Conservation (phyloP, 345 rosid species). For the Physaria fendleri region DNA sequence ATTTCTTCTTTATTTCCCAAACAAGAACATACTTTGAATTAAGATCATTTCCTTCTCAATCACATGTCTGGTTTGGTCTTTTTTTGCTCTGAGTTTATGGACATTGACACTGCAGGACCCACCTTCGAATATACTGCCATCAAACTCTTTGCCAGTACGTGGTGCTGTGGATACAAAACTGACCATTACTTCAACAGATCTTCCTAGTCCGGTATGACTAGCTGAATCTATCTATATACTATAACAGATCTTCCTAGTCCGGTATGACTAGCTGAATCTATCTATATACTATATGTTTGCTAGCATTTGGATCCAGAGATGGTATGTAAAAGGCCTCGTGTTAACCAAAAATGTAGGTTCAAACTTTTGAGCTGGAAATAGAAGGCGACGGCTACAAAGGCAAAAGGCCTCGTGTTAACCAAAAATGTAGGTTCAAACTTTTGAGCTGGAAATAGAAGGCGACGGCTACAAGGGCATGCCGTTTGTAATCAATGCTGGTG, state of each 20-base stretch:
- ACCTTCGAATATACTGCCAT: conserved; percentile 55
- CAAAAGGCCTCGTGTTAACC: conserved; percentile 19
- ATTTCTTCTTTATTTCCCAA: conserved; percentile 5
- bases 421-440: conserved; percentile 60
- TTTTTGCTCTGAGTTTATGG: conserved; percentile 14
- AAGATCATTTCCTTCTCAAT: not conserved
- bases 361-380: conserved; percentile 61
- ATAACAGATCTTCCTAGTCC: conserved; percentile 46
- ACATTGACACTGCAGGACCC: conserved; percentile 62
- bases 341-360: conserved; percentile 51
- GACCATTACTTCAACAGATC: conserved; percentile 34
- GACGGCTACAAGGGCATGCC: conserved; percentile 78
- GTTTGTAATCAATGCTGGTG: conserved; percentile 69
- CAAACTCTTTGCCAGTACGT: conserved; percentile 56
- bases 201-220: conserved; percentile 54
- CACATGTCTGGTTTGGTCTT: conserved; percentile 11
- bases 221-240: conserved; percentile 8
- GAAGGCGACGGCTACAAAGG: conserved; percentile 70
- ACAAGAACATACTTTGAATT: conserved; percentile 16
- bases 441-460: conserved; percentile 73
- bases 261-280: conserved; percentile 37
- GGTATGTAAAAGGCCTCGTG: conserved; percentile 3
- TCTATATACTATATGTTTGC: not conserved
- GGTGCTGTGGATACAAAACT: conserved; percentile 64
- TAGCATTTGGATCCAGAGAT: conserved; percentile 18